These are phyloP conservation scores for Paraphoma chrysanthemicola DNA, from an alignment of 2,329 filamentous ascomycete genomes.

Conservation along the genomic window DNA sequence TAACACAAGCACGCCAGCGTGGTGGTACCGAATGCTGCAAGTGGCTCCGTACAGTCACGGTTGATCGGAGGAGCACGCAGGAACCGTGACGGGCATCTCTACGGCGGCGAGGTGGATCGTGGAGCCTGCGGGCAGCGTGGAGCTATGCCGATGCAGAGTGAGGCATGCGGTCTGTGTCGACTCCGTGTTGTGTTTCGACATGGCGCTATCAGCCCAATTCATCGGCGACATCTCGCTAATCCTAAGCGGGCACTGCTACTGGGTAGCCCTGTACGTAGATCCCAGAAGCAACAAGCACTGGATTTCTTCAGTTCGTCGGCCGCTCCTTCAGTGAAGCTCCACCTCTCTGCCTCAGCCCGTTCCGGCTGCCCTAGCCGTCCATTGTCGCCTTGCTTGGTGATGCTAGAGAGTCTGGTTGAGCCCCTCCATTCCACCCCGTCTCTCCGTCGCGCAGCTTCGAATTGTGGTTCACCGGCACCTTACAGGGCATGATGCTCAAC, in stretches of 20 bases:
- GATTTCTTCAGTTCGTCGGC: slow-evolving; percentile 41
- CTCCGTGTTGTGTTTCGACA: slow-evolving; percentile 40
- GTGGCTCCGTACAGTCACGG: slow-evolving; percentile 13
- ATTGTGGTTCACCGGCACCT: slow-evolving; percentile 33
- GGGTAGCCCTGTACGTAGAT: slow-evolving; percentile 42
- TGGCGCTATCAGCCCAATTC: slow-evolving; percentile 42
- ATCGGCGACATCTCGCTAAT: slow-evolving; percentile 43
- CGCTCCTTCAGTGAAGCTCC: slow-evolving; percentile 38
- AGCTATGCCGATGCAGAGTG: slow-evolving; percentile 30
- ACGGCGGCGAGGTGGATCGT: slow-evolving; percentile 1
- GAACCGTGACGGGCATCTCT: slow-evolving; percentile 4
- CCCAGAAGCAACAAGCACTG: slow-evolving; percentile 40
- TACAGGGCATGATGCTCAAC: slow-evolving; percentile 51
- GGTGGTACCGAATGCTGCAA: slow-evolving; percentile 30
- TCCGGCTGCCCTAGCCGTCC: slow-evolving; percentile 32
- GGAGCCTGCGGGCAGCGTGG: slow-evolving; percentile 9
- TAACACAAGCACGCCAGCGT: slow-evolving; percentile 21
- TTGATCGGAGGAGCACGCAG: slow-evolving; percentile 4
- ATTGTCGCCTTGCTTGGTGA: slow-evolving; percentile 26
- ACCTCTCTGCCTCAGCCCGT: slow-evolving; percentile 35
- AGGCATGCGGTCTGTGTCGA: slow-evolving; percentile 37
- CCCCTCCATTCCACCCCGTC: slow-evolving; percentile 26
- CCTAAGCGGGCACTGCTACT: slow-evolving; percentile 23
- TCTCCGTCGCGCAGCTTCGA: slow-evolving; percentile 27
- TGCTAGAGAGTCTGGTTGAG: slow-evolving; percentile 30